phyloP scores from a whole-genome alignment of 2,329 filamentous ascomycete genomes.

The Cercospora berteroae region DNA sequence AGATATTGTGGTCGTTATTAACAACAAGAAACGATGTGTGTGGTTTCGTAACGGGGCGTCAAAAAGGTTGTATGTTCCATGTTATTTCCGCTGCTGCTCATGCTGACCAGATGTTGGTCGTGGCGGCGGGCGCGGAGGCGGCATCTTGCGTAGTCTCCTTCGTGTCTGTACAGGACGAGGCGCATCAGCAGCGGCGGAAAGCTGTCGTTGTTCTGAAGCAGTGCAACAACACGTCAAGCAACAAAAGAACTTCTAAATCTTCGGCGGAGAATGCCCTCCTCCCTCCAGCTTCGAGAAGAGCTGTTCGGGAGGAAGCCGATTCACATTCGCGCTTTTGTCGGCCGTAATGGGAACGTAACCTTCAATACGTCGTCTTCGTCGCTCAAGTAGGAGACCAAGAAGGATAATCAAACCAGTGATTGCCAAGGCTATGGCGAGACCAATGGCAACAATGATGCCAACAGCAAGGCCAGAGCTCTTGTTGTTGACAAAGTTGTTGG shows the following conservation, averaged over 20 bases:
- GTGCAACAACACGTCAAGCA: background rate
- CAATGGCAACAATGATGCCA: constrained; percentile 77
- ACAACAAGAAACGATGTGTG: background rate
- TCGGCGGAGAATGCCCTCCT: constrained; percentile 3
- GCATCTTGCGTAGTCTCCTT: background rate
- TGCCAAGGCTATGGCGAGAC: constrained; percentile 72
- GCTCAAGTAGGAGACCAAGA: constrained; percentile 71
- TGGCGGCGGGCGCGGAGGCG: background rate
- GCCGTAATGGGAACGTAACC: constrained; percentile 69
- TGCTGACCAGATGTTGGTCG: background rate
- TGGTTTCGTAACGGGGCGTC: background rate
- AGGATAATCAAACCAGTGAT: constrained; percentile 76
- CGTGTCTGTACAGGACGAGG: background rate
- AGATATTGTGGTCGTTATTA: background rate
- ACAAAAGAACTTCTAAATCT: constrained; percentile 5
- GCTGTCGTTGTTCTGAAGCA: background rate
- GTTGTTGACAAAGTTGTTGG: constrained; percentile 65
- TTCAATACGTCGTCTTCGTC: constrained; percentile 71
- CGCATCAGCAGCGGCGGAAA: background rate
- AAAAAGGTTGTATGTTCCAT: background rate
- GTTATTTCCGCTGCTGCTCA: background rate
- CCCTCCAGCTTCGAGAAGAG: constrained; percentile 33
- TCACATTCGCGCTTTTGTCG: constrained; percentile 50
- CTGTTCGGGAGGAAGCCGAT: constrained; percentile 50
- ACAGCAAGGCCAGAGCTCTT: constrained; percentile 61